phyloP scores from a whole-genome alignment of 1,284 basidiomycete genomes.

The Trametes hirsuta region DNA sequence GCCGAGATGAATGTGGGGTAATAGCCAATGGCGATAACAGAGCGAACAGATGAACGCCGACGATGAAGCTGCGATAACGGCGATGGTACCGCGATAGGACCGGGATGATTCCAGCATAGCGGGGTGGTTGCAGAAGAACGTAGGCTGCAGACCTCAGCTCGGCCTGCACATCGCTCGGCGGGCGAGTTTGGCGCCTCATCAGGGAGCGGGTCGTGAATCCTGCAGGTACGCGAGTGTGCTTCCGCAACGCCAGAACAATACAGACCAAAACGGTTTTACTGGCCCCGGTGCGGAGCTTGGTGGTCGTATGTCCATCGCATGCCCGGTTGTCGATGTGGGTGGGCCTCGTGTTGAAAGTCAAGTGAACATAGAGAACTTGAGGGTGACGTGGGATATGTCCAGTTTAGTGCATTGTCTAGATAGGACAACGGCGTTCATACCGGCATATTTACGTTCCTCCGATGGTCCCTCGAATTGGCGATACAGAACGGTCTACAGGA shows the following conservation, averaged over 20 bases:
- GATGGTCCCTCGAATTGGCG: background rate
- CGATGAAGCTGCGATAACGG: slow-evolving; percentile 22
- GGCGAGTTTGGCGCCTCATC: background rate
- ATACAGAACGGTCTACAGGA: background rate
- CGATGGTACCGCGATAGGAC: slow-evolving; percentile 23
- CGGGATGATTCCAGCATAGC: background rate
- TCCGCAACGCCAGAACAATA: slow-evolving; percentile 17
- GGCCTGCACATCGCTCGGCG: background rate
- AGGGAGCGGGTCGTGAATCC: slow-evolving; percentile 6
- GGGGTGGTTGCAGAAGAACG: slow-evolving; percentile 11
- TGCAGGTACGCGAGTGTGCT: slow-evolving; percentile 22
- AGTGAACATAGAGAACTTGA: background rate
- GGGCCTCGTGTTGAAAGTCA: slow-evolving; percentile 1
- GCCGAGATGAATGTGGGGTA: slow-evolving; percentile 21
- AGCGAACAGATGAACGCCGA: slow-evolving; percentile 4
- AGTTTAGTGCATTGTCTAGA: background rate
- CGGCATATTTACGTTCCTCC: slow-evolving; percentile 3
- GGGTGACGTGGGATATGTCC: background rate
- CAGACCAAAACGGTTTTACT: slow-evolving; percentile 4
- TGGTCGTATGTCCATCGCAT: slow-evolving; percentile 3
- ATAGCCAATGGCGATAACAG: slow-evolving; percentile 20
- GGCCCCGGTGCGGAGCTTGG: slow-evolving; percentile 12
- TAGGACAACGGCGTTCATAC: background rate
- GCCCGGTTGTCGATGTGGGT: background rate
- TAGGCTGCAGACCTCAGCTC: slow-evolving; percentile 12